Base-by-base conservation (phyloP, 2,329 filamentous ascomycete genomes). In the Nectriaceae sp. region DNA sequence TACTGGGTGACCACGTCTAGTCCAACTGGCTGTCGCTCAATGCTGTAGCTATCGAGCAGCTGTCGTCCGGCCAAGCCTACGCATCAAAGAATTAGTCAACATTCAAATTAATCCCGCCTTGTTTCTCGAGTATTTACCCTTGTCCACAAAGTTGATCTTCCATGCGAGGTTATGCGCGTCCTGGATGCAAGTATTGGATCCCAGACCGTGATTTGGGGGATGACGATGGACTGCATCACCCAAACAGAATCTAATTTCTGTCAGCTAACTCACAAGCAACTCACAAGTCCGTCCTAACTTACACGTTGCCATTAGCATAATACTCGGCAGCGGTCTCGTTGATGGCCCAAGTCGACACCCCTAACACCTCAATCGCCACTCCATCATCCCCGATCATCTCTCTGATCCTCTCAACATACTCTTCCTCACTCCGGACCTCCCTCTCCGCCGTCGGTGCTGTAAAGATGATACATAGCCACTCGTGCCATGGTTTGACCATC, bases 401-500 rank as follows among this genome's bases (percentile, higher is more conserved):
- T 29, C 68, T 70, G 1, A 81, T 67, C 4, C 74, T 65, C 21
- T 65, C 56, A 3, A 75, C 37, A 52, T 77, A 79, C 58, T 81
- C 72, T 5, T 76, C 76, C 1, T 70, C 51, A 70, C 52, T 40
- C 73, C 66, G 18, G 62, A 61, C 3, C 69, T 69, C 0, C 68
- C 70, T 6, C 61, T 59, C 0, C n/a, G n/a, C n/a, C n/a, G n/a
- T n/a, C n/a, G n/a, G n/a, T n/a, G 78, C 74, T 15, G 84, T 66
- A 13, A 83, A 61, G 47, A 81, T 79, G 38, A 80, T n/a, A 79
- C 68, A n/a, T n/a, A n/a, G n/a, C n/a, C n/a, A n/a, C 67, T 86
- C 78, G 53, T 78, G 61, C 82, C 82, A 86, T 0, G 82, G 76
- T 65, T 79, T 82, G 4, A 86, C 80, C 81, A 86, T 85, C 19